Evolutionary conservation across 352 stramenopile species (phyloP), one percentile per base, ranked within the genome.

Genomic region (Ophiocytium majus): DNA sequence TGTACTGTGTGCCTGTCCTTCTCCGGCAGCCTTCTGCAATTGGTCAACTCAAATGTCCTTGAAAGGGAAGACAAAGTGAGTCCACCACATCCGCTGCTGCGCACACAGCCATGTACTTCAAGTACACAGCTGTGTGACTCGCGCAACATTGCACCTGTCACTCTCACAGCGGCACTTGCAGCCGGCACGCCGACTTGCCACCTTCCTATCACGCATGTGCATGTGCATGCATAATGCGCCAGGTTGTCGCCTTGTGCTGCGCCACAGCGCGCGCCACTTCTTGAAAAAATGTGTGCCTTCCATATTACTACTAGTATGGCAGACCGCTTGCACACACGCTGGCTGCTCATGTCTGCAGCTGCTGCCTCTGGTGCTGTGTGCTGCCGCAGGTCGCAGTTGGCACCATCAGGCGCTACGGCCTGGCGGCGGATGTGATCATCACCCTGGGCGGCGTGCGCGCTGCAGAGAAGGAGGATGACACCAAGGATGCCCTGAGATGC

Each of bases 51-150:
- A 10, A 81, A 81, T 43, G 75, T 81, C 1, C 75, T 81, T 1
- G 75, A 81, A 9, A 33, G 75, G 17, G 75, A 81, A 50, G 75
- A 81, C 36, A 81, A 81, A 33, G 75, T 81, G 50, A n/a, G n/a
- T n/a, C n/a, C n/a, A n/a, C n/a, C 31, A 37, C 34, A 81, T 81
- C 64, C 5, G 43, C 43, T 57, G 43, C 5, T 57, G 43, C 43
- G 43, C 43, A 14, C 43, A 57, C 43, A 14, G 43, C 43, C 14
- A 14, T 57, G 5, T 57, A 14, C n/a, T n/a, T 57, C 43, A 57
- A 14, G 5, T 14, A 57, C 5, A 14, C 14, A 14, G 43, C 43
- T 57, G 5, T 57, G 5, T 57, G 43, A 14, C 43, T 57, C 5
- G 5, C 43, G n/a, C n/a, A n/a, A n/a, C 14, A 57, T 5, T 57